phyloP scores from a whole-genome alignment of 306 rosid species.

The Prunus persica region DNA sequence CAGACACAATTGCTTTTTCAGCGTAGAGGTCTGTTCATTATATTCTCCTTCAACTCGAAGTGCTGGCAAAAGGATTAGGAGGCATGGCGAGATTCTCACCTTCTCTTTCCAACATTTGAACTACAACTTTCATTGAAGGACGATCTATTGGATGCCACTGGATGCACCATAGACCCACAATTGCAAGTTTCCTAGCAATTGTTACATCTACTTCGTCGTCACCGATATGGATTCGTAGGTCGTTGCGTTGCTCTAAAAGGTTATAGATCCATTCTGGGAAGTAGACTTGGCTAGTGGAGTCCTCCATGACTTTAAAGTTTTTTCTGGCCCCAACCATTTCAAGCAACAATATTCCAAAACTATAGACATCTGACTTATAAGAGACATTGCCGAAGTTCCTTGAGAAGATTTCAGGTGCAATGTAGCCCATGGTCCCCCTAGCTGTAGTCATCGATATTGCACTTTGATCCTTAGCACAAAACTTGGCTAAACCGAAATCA shows the following conservation, averaged over 20 bases:
- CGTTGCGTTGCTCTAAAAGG: background rate
- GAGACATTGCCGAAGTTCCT: constrained; percentile 31
- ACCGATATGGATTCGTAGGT: background rate
- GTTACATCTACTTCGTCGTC: background rate
- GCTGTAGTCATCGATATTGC: constrained; percentile 31
- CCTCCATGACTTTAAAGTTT: background rate
- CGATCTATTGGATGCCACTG: background rate
- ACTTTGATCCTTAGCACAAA: constrained; percentile 35
- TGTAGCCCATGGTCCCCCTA: constrained; percentile 37
- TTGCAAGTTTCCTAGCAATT: background rate
- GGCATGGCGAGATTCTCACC: background rate
- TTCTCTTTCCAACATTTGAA: background rate
- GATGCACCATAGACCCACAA: constrained; percentile 3
- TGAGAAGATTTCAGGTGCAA: constrained; percentile 35
- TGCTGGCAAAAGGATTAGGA: background rate
- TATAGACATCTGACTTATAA: constrained; percentile 26
- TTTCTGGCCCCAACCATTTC: constrained; percentile 32
- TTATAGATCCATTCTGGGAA: constrained; percentile 7
- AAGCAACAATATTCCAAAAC: constrained; percentile 30
- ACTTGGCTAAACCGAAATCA: constrained; percentile 38
- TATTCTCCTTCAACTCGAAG: background rate
- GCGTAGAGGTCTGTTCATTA: no score
- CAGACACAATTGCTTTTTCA: no score
- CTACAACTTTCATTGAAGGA: background rate
- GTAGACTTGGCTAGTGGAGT: background rate